Conservation (phyloP, 129 eudicot species). For the Arctium minus region DNA sequence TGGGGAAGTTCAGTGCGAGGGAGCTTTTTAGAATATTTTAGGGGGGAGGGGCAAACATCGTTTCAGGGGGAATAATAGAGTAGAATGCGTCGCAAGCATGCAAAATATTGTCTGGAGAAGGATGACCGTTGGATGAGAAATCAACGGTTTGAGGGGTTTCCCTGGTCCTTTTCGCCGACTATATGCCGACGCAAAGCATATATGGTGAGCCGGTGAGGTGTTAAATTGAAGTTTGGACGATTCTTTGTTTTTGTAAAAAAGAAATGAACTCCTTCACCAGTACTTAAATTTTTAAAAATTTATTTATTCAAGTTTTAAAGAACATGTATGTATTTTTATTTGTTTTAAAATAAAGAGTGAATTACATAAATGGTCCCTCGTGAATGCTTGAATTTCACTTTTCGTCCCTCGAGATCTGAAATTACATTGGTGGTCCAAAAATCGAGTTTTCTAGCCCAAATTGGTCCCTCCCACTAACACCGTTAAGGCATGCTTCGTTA, state of each 20-base stretch:
- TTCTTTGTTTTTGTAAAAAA: not conserved
- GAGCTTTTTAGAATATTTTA: not conserved
- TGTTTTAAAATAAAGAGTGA: too few species aligned
- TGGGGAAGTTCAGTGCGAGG: not conserved
- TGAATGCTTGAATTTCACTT: too few species aligned
- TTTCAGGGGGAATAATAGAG: not conserved
- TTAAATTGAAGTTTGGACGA: not conserved
- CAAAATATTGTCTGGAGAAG: not conserved
- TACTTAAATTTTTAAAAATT: too few species aligned
- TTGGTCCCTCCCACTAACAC: too few species aligned
- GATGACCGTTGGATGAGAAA: not conserved
- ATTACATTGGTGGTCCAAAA: too few species aligned
- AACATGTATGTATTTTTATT: too few species aligned
- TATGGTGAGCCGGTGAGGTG: not conserved
- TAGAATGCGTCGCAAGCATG: not conserved
- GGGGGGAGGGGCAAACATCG: not conserved
- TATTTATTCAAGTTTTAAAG: too few species aligned
- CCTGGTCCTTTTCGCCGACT: not conserved
- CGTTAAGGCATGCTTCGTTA: too few species aligned
- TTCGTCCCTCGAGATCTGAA: too few species aligned
- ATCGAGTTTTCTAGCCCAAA: too few species aligned
- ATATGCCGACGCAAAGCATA: constrained; percentile 7
- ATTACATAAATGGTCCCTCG: too few species aligned
- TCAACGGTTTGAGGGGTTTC: not conserved
- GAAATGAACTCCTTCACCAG: not conserved